phyloP scores from a whole-genome alignment of 768 basidiomycete species.

The Boletus tomentosulus region DNA sequence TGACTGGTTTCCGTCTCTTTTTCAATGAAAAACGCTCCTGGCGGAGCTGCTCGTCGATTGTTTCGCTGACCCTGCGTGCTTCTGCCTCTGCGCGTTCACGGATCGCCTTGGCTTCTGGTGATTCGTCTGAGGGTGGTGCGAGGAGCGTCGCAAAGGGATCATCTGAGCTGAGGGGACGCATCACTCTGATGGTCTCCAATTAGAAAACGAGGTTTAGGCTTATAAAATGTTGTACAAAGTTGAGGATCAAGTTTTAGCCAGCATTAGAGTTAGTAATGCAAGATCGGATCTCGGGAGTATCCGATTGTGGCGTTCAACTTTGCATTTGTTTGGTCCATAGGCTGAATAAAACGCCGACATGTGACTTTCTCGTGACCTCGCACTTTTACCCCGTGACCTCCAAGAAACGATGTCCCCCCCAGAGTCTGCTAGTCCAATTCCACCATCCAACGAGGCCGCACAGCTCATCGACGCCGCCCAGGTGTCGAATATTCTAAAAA shows the following conservation, averaged over 20 bases:
- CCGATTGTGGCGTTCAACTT: conserved; percentile 17
- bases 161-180: conserved; percentile 38
- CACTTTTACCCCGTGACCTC: conserved; percentile 39
- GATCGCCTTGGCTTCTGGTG: conserved; percentile 47
- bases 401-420: too few relatives aligned
- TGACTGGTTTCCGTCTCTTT: conserved; percentile 66
- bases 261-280: too few relatives aligned
- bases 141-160: conserved; percentile 62
- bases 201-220: too few relatives aligned
- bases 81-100: conserved; percentile 61
- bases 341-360: conserved; percentile 35
- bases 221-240: background rate
- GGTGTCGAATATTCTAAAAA: conserved; percentile 56
- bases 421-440: background rate
- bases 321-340: conserved; percentile 29
- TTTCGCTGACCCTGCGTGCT: conserved; percentile 61
- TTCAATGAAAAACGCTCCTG: conserved; percentile 54
- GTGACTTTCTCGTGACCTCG: conserved; percentile 42
- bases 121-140: conserved; percentile 63
- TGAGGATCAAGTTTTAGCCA: background rate
- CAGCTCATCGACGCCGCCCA: conserved; percentile 47
- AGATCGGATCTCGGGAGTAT: background rate
- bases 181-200: too few relatives aligned
- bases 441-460: conserved; percentile 5
- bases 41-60: conserved; percentile 71